A percentile compares a stretch with the other conserved stretches of the same genome.
These are phyloP conservation scores for Brassica nigra DNA, from an alignment of 345 rosid species.

Conservation along the genomic window DNA sequence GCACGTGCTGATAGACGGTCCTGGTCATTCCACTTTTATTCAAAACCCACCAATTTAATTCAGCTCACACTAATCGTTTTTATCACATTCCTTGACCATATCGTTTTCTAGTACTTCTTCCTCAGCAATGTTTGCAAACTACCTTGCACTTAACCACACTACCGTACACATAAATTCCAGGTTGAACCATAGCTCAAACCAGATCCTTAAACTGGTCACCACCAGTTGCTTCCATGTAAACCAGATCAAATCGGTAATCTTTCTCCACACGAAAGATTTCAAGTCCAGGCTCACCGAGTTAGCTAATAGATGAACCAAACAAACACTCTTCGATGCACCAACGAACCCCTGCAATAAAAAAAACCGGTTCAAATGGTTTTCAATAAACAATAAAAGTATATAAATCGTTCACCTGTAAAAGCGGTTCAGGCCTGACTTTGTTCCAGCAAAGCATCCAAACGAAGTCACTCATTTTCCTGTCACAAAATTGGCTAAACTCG, in stretches of 20 bases:
- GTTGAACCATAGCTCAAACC: conserved; percentile 81
- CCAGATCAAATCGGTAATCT: conserved; percentile 57
- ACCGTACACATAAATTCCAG: conserved; percentile 81
- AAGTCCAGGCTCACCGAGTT: conserved; percentile 80
- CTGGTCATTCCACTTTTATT: neutral
- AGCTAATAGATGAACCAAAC: conserved; percentile 88
- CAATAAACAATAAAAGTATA: neutral
- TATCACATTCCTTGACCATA: conserved; percentile 32
- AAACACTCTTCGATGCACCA: conserved; percentile 76
- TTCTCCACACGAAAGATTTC: conserved; percentile 72
- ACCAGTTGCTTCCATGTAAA: conserved; percentile 84
- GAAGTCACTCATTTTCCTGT: conserved; percentile 86
- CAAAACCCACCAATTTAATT: conserved; percentile 5
- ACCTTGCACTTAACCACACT: conserved; percentile 88
- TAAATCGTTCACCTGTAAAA: conserved; percentile 54
- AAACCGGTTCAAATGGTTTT: neutral
- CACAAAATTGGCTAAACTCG: conserved; percentile 80
- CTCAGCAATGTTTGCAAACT: conserved; percentile 62
- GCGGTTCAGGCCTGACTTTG: conserved; percentile 83
- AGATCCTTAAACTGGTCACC: conserved; percentile 58
- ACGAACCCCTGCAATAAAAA: conserved; percentile 64
- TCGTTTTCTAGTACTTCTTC: conserved; percentile 27
- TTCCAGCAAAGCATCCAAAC: conserved; percentile 80
- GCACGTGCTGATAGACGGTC: too few species aligned
- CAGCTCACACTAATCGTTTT: conserved; percentile 18